Conservation (phyloP, 306 rosid genomes). For the Casuarina equisetifolia region DNA sequence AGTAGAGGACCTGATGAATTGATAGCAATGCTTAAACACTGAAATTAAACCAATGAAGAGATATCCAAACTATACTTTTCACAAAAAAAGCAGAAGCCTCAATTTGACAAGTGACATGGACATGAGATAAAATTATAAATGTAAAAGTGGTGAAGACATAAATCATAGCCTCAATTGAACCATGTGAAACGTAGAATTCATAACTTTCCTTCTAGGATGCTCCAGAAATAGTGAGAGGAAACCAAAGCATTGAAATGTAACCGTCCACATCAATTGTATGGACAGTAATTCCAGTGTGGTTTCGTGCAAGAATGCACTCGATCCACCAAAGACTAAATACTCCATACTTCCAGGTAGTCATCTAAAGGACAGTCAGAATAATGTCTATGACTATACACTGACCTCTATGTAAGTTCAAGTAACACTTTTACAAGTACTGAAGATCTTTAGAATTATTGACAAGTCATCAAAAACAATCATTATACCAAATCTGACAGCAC, state of each 20-base stretch:
- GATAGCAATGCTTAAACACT: neutral
- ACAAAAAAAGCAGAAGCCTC: constrained; percentile 4
- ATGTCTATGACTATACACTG: neutral
- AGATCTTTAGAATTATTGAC: neutral
- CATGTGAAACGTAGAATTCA: neutral
- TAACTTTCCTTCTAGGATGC: neutral
- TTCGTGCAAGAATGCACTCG: neutral
- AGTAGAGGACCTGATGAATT: constrained; percentile 12
- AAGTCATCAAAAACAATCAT: neutral
- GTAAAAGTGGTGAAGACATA: neutral
- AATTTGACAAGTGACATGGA: neutral
- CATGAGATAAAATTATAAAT: neutral
- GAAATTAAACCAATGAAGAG: constrained; percentile 9
- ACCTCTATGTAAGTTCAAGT: neutral
- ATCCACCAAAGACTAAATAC: neutral
- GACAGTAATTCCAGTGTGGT: neutral
- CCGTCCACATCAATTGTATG: neutral
- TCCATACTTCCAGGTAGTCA: neutral
- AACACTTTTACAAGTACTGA: too few species aligned
- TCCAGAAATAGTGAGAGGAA: neutral
- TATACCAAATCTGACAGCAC: neutral
- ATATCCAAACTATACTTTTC: constrained; percentile 10
- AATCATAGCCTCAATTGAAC: neutral
- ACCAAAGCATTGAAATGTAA: neutral
- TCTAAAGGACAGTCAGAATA: neutral